Evolutionary conservation across 2,329 filamentous ascomycete species (phyloP).

Genomic region (Clonostachys rhizophaga): DNA sequence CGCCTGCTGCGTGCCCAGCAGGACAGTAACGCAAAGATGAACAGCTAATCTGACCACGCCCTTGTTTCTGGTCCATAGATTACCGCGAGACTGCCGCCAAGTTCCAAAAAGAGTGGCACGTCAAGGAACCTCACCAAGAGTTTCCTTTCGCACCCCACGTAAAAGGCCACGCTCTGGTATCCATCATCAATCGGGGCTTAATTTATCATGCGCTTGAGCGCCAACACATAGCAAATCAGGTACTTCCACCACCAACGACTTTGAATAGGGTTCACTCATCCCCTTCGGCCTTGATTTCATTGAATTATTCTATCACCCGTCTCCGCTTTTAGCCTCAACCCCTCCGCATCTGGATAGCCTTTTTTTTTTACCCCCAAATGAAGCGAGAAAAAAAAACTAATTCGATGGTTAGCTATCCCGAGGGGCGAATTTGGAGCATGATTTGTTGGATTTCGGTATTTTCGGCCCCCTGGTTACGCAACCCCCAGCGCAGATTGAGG

Average conservation of each 20-base stretch:
- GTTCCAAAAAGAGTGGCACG: conserved; percentile 65
- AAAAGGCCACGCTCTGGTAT: conserved; percentile 59
- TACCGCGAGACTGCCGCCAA: conserved; percentile 64
- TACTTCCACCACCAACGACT: conserved; percentile 21
- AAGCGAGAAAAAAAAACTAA: not conserved
- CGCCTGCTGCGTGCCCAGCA: not conserved
- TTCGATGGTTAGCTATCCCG: conserved; percentile 33
- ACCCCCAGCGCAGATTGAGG: conserved; percentile 33
- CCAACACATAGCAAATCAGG: conserved; percentile 44
- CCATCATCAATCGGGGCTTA: conserved; percentile 59
- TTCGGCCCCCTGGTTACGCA: conserved; percentile 51
- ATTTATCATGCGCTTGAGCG: conserved; percentile 56
- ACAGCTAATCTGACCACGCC: not conserved
- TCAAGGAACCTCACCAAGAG: conserved; percentile 56
- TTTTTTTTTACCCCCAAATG: not conserved
- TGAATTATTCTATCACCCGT: conserved; percentile 5
- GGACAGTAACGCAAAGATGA: not conserved
- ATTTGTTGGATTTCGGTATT: conserved; percentile 44
- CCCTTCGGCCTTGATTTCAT: not conserved
- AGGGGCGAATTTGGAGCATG: conserved; percentile 39
- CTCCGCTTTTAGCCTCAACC: conserved; percentile 4
- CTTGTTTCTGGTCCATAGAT: conserved; percentile 34
- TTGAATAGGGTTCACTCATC: not conserved
- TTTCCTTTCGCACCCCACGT: conserved; percentile 62
- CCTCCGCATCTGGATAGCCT: not conserved